These are phyloP conservation scores for Jaapia argillacea DNA, from an alignment of 768 basidiomycete genomes.

Conservation along the genomic window DNA sequence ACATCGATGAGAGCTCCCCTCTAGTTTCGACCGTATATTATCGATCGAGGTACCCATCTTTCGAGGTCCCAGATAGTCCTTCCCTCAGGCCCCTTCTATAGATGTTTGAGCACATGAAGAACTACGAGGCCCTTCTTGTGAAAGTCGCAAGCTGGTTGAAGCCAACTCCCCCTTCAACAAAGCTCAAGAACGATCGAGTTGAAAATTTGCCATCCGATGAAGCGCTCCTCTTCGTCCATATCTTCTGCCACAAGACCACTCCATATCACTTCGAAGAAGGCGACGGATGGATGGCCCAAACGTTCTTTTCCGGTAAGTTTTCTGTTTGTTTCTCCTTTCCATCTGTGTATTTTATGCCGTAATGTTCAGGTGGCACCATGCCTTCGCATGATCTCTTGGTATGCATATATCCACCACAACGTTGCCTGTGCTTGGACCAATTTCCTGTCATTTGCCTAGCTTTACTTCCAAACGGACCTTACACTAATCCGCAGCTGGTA, in stretches of 20 bases:
- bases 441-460: constrained; percentile 15
- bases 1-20: background rate
- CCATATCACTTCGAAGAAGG: constrained; percentile 63
- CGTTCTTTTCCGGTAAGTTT: constrained; percentile 50
- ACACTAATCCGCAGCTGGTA: constrained; percentile 51
- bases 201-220: constrained; percentile 22
- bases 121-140: constrained; percentile 48
- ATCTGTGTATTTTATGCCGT: background rate
- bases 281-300: constrained; percentile 70
- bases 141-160: constrained; percentile 60
- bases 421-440: background rate
- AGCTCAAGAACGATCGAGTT: background rate
- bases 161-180: constrained; percentile 19
- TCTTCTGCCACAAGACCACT: constrained; percentile 53
- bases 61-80: background rate
- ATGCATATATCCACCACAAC: constrained; percentile 9
- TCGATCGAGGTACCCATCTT: constrained; percentile 45
- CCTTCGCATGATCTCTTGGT: constrained; percentile 55
- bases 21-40: constrained; percentile 59
- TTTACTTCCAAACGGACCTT: constrained; percentile 58
- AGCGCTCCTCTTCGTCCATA: constrained; percentile 55
- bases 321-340: background rate
- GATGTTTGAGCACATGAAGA: constrained; percentile 78
- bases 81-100: constrained; percentile 11
- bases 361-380: constrained; percentile 64